phyloP scores from a whole-genome alignment of 306 rosid species.

The Sechiopsis laciniata region DNA sequence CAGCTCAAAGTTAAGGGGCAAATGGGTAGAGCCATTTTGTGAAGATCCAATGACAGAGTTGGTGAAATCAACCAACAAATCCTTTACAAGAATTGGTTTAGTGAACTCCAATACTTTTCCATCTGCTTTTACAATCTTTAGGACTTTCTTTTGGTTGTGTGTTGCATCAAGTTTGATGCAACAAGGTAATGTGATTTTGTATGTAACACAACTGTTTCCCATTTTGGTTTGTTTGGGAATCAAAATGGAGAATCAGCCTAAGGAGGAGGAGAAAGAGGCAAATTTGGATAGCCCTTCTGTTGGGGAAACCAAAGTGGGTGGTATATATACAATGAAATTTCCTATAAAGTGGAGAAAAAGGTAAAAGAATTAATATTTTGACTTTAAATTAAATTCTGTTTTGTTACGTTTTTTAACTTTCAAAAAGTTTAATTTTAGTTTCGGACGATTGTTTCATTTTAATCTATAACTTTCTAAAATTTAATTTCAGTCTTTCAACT shows the following conservation, averaged over 20 bases:
- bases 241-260: background rate
- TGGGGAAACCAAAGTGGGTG: slow-evolving; percentile 27
- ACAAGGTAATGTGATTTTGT: slow-evolving; percentile 25
- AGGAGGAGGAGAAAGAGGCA: slow-evolving; percentile 21
- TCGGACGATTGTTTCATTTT: no score
- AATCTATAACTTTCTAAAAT: no score
- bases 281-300: slow-evolving; percentile 11
- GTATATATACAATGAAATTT: background rate
- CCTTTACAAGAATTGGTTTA: slow-evolving; percentile 41
- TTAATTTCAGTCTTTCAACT: no score
- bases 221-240: slow-evolving; percentile 26
- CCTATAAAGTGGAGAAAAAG: slow-evolving; percentile 23
- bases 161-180: background rate
- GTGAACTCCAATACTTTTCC: slow-evolving; percentile 48
- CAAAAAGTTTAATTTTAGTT: no score
- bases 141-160: slow-evolving; percentile 26
- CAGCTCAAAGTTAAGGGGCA: slow-evolving; percentile 42
- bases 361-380: background rate
- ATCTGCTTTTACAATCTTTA: slow-evolving; percentile 46
- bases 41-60: slow-evolving; percentile 33
- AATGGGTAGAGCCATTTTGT: slow-evolving; percentile 33
- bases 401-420: no score
- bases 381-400: no score
- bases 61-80: slow-evolving; percentile 38
- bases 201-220: slow-evolving; percentile 51